Percentiles rank a stretch among this genome's conserved stretches.
These are phyloP conservation scores for Naganishia vaughanmartiniae DNA, from an alignment of 768 basidiomycete genomes.

Conservation along the genomic window DNA sequence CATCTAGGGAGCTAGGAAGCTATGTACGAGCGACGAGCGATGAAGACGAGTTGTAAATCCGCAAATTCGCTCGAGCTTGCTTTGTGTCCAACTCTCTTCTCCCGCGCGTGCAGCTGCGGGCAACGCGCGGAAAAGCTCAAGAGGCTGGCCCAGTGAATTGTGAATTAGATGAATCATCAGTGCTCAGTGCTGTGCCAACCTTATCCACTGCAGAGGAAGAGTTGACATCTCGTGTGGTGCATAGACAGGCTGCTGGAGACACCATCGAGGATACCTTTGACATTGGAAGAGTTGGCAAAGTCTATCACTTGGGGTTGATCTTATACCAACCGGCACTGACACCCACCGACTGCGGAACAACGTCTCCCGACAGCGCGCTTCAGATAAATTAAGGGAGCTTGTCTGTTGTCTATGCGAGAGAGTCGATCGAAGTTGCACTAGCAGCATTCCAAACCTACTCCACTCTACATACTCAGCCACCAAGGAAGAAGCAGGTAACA, in stretches of 20 bases:
- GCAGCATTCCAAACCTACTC: not conserved
- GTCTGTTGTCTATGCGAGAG: slow-evolving; percentile 6
- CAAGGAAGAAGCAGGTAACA: not conserved
- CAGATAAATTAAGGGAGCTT: not conserved
- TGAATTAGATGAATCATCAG: not conserved
- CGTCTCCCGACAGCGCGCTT: no score
- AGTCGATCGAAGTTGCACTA: slow-evolving; percentile 11
- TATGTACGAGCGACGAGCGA: no score
- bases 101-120: not conserved
- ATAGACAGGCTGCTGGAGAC: no score
- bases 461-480: not conserved
- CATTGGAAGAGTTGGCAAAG: no score
- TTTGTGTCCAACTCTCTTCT: not conserved
- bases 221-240: no score
- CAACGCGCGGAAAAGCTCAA: not conserved
- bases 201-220: no score
- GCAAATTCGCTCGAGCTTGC: not conserved
- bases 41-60: not conserved
- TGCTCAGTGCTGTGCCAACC: not conserved
- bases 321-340: no score
- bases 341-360: no score
- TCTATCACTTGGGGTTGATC: no score
- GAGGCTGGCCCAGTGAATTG: not conserved
- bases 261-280: no score
- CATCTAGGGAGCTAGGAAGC: no score